Percentiles rank a stretch among this genome's conserved stretches.
phyloP scores from a whole-genome alignment of 164 flowering plant species.

The Cinnamomum micranthum region DNA sequence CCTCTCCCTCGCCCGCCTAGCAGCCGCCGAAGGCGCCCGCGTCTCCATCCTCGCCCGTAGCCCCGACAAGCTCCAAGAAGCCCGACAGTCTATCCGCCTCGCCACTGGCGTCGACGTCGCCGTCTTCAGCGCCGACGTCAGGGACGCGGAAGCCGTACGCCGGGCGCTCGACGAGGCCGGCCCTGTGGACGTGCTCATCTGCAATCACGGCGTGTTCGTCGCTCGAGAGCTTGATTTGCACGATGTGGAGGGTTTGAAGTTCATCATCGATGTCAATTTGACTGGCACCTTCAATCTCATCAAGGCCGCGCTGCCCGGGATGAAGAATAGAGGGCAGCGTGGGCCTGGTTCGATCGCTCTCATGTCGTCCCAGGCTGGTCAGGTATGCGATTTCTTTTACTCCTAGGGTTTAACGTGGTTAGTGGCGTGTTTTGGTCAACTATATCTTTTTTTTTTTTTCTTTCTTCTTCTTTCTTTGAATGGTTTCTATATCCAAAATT shows the following conservation, averaged over 20 bases:
- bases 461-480: too few relatives aligned
- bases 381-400: constrained; percentile 35
- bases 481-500: too few relatives aligned
- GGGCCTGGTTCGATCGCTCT: constrained; percentile 75
- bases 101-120: constrained; percentile 66
- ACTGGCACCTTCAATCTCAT: constrained; percentile 72
- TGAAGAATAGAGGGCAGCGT: constrained; percentile 52
- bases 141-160: constrained; percentile 54
- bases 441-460: too few relatives aligned
- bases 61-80: constrained; percentile 54
- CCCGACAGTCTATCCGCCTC: constrained; percentile 50
- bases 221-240: constrained; percentile 60
- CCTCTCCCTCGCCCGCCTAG: constrained; percentile 70
- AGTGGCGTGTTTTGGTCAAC: too few relatives aligned
- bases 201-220: constrained; percentile 68
- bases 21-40: constrained; percentile 73
- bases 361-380: constrained; percentile 93
- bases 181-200: constrained; percentile 66
- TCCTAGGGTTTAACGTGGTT: too few relatives aligned
- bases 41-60: constrained; percentile 85
- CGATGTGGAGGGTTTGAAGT: constrained; percentile 58
- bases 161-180: constrained; percentile 39
- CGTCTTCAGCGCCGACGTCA: constrained; percentile 64
- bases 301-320: constrained; percentile 75
- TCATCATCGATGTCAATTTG: constrained; percentile 82